Conservation (phyloP, 2,329 filamentous ascomycete species). For the Trichoderma atrobrunneum region DNA sequence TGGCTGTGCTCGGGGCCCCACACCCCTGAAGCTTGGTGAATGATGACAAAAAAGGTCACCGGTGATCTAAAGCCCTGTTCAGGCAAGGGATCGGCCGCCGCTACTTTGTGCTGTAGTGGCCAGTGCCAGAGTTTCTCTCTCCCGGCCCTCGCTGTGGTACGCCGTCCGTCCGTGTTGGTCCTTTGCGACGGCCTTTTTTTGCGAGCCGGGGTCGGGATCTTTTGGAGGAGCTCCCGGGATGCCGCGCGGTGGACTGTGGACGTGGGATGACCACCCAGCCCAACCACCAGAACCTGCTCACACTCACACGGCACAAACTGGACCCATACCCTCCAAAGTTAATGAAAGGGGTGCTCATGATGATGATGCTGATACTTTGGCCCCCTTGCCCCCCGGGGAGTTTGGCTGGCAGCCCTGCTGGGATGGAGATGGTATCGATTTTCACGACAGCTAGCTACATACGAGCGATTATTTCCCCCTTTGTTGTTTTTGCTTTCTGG, state of each 20-base stretch:
- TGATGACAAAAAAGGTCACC: slow-evolving; percentile 15
- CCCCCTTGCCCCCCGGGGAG: not conserved
- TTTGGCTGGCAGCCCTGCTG: not conserved
- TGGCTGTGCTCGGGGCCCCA: slow-evolving; percentile 7
- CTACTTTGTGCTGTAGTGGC: not conserved
- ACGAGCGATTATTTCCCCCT: not conserved
- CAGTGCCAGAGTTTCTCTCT: not conserved
- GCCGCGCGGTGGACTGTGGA: slow-evolving; percentile 1
- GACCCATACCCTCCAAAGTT: slow-evolving; percentile 1
- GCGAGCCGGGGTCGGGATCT: slow-evolving; percentile 9
- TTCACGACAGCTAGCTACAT: not conserved
- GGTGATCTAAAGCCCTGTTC: slow-evolving; percentile 7
- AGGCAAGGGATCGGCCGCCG: slow-evolving; percentile 14
- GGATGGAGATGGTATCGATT: not conserved
- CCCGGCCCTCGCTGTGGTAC: not conserved
- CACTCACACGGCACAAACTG: not conserved
- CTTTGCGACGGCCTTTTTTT: slow-evolving; percentile 1
- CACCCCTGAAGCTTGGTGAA: not conserved
- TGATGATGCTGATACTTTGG: not conserved
- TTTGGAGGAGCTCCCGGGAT: not conserved
- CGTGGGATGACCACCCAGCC: not conserved
- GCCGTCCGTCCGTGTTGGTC: not conserved
- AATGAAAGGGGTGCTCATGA: slow-evolving; percentile 10
- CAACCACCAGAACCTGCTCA: not conserved
- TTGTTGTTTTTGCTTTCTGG: not conserved